Evolutionary conservation across 2,329 filamentous ascomycete genomes (phyloP), one percentile per base, ranked within the genome.

Genomic region (Aspergillus pseudoviridinutans): DNA sequence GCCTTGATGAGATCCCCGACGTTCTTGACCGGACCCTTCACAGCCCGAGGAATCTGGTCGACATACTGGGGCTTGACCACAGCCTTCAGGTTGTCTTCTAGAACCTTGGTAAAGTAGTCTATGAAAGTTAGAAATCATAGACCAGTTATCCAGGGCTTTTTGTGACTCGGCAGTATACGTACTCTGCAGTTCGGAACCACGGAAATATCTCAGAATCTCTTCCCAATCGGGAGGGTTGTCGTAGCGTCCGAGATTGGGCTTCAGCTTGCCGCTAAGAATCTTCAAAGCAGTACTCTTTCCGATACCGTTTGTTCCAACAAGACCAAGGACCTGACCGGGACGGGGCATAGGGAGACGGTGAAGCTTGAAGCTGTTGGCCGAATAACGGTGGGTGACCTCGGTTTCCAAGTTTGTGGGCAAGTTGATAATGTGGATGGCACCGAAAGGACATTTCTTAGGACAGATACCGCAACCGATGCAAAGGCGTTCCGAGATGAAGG

Each of bases 401-500:
- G 89, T 95, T 78, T 99, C 94, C 77, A 99, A 89, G 80, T 99
- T 99, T 76, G 94, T 99, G 68, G 95, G 94, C 83, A 99, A 82
- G 82, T 99, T 99, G 91, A 99, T 99, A 78, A 99, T 99, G 76
- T 93, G 95, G 79, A 99, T 99, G 65, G 94, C 94, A 73, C 92
- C 89, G 78, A 99, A 99, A 17, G 94, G 94, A 77, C 94, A 99
- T 78, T 97, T 97, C 83, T 99, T 99, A 49, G 93, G 92, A 78
- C 95, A 99, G 80, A 99, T 99, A 87, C 94, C 95, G 74, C 95
- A 99, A 78, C 94, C 94, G 71, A 97, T 97, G 76, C 93, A 97
- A 61, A 97, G 86, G 63, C 86, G 87, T 78, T 99, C 94, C 65
- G 93, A 97, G 71, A 99, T 96, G 83, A 97, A 99, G 75, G 94